Evolutionary conservation across 345 rosid species (phyloP).

Genomic region (Eucalyptus marginata): DNA sequence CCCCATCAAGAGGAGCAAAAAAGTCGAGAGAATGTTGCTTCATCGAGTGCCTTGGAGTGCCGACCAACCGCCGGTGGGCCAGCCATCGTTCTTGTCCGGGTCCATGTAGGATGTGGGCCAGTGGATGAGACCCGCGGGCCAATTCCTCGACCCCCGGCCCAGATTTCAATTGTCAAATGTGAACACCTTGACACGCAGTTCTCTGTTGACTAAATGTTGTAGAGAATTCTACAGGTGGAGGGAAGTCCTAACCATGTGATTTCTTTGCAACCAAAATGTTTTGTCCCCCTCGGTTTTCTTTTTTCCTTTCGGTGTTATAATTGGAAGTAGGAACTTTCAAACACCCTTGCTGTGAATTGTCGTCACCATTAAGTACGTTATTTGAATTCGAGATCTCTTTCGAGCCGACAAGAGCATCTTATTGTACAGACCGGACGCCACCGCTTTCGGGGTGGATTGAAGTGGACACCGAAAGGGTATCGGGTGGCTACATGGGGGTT

Average conservation of each 20-base stretch:
- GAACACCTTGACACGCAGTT: neutral
- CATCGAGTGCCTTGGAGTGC: neutral
- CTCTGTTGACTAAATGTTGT: neutral
- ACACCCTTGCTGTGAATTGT: neutral
- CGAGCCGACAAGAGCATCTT: neutral
- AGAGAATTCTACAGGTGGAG: neutral
- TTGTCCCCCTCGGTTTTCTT: neutral
- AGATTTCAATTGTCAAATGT: neutral
- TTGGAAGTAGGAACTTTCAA: neutral
- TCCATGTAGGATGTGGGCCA: neutral
- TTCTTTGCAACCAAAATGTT: neutral
- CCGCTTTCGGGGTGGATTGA: neutral
- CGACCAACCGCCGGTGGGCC: neutral
- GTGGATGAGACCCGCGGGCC: neutral
- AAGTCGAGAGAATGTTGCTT: neutral
- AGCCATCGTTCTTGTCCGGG: neutral
- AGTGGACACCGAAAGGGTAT: neutral
- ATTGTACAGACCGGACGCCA: neutral
- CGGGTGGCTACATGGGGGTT: neutral
- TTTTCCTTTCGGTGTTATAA: neutral
- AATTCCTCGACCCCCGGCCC: neutral
- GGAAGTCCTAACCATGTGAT: neutral
- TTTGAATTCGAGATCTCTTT: neutral
- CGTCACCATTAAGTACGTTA: too few relatives aligned
- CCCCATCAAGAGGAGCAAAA: neutral